Evolutionary conservation across 2,329 filamentous ascomycete species (phyloP), one percentile per base, ranked within the genome.

Genomic region (Ophiostoma tasmaniense): DNA sequence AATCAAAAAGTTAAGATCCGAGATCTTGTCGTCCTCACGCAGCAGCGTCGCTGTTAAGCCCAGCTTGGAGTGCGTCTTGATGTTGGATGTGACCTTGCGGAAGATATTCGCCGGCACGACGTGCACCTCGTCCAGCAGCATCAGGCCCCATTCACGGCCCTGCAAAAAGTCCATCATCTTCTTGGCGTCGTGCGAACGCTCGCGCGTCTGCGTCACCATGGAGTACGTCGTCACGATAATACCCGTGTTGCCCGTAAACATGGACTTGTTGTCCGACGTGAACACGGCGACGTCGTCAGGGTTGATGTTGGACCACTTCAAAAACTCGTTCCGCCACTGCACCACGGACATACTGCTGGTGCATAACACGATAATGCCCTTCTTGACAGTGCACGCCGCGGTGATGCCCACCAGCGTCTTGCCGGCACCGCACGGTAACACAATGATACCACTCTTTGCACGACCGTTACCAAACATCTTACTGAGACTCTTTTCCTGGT

Each of bases 381-480:
- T 99, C 78, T 96, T 96, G 79, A 99, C 94, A 3, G 95, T 98
- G 79, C 95, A 98, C 25, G 93, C 95, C 59, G 95, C 95, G 25
- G 95, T 98, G 74, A 99, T 97, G n/a, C 95, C 95, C 20, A 99
- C 95, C 55, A 99, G 81, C 1, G 95, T 99, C 82, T 99, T 99
- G 70, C 95, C 95, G 22, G 95, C 95, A 73, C 95, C 95, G 77
- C 95, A 99, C 22, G 95, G 95, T 74, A 99, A 80, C 69, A 99
- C 95, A 70, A 99, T 99, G 73, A 99, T 96, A 69, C 95, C 95
- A 78, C 93, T 97, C 81, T 97, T 95, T 17, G 95, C 95, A 79
- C 95, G 90, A 66, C 94, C 94, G 76, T 99, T 99, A 76, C 95
- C 94, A 77, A 99, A 99, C 95, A 99, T 99, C 79, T 99, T 99